Evolutionary conservation across 345 rosid genomes (phyloP).

Genomic region (Toxicodendron radicans): DNA sequence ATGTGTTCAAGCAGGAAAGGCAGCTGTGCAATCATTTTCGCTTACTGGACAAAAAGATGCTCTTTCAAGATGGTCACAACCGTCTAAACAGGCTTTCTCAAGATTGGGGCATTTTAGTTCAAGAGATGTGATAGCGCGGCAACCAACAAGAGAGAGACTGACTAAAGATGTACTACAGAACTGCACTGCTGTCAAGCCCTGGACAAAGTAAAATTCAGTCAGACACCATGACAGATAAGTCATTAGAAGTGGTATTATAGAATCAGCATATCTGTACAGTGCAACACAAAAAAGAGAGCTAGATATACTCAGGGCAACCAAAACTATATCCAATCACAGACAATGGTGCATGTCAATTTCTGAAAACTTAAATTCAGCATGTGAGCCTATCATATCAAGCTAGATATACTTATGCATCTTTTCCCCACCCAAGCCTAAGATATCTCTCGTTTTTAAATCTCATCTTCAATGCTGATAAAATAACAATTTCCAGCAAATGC

Average conservation of each 20-base stretch:
- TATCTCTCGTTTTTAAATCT: not conserved
- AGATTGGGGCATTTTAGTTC: slow-evolving; percentile 80
- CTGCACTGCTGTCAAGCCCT: slow-evolving; percentile 79
- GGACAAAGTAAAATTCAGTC: slow-evolving; percentile 21
- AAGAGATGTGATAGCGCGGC: slow-evolving; percentile 75
- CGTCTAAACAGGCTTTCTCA: slow-evolving; percentile 85
- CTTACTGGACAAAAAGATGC: slow-evolving; percentile 93
- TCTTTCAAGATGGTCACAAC: slow-evolving; percentile 92
- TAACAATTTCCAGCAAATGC: not conserved
- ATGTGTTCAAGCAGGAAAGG: slow-evolving; percentile 1
- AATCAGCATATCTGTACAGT: not conserved
- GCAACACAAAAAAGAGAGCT: slow-evolving; percentile 4
- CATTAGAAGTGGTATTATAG: not conserved
- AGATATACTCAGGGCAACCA: not conserved
- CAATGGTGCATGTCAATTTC: not conserved
- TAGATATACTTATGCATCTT: not conserved
- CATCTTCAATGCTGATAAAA: not conserved
- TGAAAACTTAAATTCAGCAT: not conserved
- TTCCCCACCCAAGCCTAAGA: slow-evolving; percentile 4
- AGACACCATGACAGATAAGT: not conserved
- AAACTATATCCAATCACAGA: not conserved
- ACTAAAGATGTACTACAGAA: slow-evolving; percentile 75
- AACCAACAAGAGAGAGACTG: slow-evolving; percentile 90
- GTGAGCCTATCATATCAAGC: not conserved
- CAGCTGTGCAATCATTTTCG: not conserved